Evolutionary conservation across 805 yeast genomes (phyloP).

Genomic region (Candida boleticola): DNA sequence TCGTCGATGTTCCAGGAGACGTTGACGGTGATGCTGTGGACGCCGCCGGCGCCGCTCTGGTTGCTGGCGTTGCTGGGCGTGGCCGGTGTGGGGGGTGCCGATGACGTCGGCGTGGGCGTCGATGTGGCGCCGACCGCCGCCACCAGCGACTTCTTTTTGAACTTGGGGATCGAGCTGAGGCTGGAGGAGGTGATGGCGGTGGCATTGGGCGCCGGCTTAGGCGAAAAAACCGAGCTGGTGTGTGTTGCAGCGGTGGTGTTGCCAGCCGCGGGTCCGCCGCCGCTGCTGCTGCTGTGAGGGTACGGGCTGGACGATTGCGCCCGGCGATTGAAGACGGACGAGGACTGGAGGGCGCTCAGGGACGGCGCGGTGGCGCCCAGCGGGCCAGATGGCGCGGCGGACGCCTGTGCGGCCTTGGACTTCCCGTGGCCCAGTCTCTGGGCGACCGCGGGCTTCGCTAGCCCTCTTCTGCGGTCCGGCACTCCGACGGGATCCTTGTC

Average conservation of each 20-base stretch:
- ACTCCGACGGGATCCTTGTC: slow-evolving; percentile 15
- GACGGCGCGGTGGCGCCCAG: not conserved
- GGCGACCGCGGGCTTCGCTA: not conserved
- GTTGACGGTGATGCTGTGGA: not conserved
- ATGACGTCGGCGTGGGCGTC: slow-evolving; percentile 1
- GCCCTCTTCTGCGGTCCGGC: slow-evolving; percentile 3
- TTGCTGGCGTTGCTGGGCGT: not conserved
- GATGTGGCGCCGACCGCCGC: not conserved
- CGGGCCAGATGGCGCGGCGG: not conserved
- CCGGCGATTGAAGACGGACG: slow-evolving; percentile 8
- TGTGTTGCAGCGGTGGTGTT: too few relatives aligned
- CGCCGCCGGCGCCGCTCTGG: not conserved
- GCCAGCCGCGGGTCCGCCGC: not conserved
- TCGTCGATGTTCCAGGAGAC: slow-evolving; percentile 40
- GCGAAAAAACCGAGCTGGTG: slow-evolving; percentile 2
- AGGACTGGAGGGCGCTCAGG: not conserved
- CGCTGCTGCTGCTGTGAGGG: slow-evolving; percentile 2
- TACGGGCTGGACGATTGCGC: slow-evolving; percentile 18
- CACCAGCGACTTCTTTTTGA: not conserved
- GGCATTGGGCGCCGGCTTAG: not conserved
- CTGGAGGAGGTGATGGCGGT: not conserved
- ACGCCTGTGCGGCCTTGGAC: too few relatives aligned
- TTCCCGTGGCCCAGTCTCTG: too few relatives aligned
- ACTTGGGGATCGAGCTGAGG: slow-evolving; percentile 2
- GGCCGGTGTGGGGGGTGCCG: not conserved